These are phyloP conservation scores for Xanthoceras sorbifolium DNA, from an alignment of 345 rosid species.

Conservation along the genomic window DNA sequence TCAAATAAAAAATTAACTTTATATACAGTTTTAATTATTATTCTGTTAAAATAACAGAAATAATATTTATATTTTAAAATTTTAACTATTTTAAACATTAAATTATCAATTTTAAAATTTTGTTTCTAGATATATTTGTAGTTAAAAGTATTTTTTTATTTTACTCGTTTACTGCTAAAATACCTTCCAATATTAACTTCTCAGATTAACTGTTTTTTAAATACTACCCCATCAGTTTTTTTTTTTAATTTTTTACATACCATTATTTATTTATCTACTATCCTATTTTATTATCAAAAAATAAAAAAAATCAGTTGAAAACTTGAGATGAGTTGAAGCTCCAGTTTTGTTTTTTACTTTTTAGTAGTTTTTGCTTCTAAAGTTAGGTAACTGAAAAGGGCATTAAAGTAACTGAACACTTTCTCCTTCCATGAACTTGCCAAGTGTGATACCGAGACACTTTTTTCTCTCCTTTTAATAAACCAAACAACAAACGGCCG, in stretches of 20 bases:
- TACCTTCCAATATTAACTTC: neutral
- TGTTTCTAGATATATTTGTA: too few relatives aligned
- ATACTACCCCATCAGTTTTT: neutral
- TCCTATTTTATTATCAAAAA: too few relatives aligned
- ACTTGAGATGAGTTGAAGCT: neutral
- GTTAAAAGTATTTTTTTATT: too few relatives aligned
- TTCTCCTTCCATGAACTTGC: neutral
- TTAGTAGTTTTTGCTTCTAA: neutral
- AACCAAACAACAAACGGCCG: conserved; percentile 17
- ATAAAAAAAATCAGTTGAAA: neutral
- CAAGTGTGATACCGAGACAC: neutral
- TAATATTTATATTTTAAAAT: too few relatives aligned
- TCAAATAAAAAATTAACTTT: too few relatives aligned
- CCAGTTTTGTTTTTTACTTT: too few relatives aligned
- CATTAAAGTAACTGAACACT: neutral
- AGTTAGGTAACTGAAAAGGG: neutral
- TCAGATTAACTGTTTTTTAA: neutral
- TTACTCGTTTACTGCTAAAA: neutral
- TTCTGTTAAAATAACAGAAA: neutral
- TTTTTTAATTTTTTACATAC: too few relatives aligned
- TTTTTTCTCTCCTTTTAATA: neutral
- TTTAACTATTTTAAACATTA: too few relatives aligned
- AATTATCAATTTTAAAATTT: too few relatives aligned
- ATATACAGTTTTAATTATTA: too few relatives aligned
- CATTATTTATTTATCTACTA: too few relatives aligned